Evolutionary conservation across 1,139 yeast species (phyloP).

Genomic region (Scheffersomyces insectosa): DNA sequence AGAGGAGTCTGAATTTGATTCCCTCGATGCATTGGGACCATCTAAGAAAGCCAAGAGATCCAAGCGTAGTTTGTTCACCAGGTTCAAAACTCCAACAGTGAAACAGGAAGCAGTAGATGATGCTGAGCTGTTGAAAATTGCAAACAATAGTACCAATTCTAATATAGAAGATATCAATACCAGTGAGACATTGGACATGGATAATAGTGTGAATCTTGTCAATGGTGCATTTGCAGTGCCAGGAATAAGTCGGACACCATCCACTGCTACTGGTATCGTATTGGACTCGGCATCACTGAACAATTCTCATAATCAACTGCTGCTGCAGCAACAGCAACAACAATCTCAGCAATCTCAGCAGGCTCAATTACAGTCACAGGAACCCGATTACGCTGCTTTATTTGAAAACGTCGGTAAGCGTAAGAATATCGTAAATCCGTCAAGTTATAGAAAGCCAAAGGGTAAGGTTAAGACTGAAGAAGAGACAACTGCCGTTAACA

Average conservation of each 20-base stretch:
- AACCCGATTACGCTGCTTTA: constrained; percentile 49
- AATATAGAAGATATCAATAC: background rate
- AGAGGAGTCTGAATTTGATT: constrained; percentile 22
- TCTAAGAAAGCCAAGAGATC: constrained; percentile 32
- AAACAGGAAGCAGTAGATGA: constrained; percentile 19
- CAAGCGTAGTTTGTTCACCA: constrained; percentile 40
- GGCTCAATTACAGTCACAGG: constrained; percentile 11
- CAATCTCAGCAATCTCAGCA: constrained; percentile 2
- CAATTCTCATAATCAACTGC: constrained; percentile 12
- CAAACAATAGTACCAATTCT: constrained; percentile 7
- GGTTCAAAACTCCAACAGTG: constrained; percentile 38
- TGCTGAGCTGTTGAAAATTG: constrained; percentile 1
- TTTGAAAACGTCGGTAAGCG: constrained; percentile 49
- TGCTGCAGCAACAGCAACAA: constrained; percentile 4
- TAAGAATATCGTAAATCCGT: constrained; percentile 29
- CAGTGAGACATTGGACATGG: constrained; percentile 15
- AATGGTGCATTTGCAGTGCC: constrained; percentile 16
- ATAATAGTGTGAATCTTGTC: constrained; percentile 10
- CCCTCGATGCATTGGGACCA: constrained; percentile 11
- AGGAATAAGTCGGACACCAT: constrained; percentile 25
- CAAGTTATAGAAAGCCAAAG: constrained; percentile 25
- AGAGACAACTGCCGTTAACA: constrained; percentile 3
- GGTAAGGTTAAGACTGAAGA: constrained; percentile 15
- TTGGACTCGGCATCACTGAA: constrained; percentile 12
- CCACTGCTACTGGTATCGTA: constrained; percentile 19